phyloP scores from a whole-genome alignment of 176 grass and related monocot species.

The Triticum monococcum region DNA sequence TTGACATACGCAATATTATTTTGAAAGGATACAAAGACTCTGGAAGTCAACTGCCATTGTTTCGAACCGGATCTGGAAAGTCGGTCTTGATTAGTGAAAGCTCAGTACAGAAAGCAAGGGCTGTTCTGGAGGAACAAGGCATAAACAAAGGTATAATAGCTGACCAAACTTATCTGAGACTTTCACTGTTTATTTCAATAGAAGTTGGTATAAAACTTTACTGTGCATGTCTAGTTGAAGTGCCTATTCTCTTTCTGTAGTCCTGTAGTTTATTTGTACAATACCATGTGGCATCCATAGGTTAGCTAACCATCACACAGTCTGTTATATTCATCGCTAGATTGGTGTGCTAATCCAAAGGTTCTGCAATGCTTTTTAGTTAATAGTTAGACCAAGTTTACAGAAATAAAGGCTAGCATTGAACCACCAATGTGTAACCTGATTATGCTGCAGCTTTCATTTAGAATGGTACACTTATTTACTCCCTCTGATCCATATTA shows the following conservation, averaged over 20 bases:
- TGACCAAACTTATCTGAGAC: not conserved
- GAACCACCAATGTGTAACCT: not conserved
- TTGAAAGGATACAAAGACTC: constrained; percentile 32
- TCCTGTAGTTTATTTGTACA: not conserved
- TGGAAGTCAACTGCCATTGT: constrained; percentile 46
- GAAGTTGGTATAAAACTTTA: not conserved
- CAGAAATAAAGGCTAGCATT: not conserved
- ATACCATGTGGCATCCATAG: not conserved
- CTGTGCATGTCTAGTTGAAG: not conserved
- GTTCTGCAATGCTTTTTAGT: not conserved
- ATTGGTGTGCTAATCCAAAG: not conserved
- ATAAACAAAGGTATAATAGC: constrained; percentile 24
- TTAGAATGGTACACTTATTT: not conserved
- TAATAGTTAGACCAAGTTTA: constrained; percentile 1
- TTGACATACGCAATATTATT: constrained; percentile 2
- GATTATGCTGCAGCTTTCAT: constrained; percentile 24
- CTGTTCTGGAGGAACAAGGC: constrained; percentile 54
- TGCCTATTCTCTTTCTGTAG: not conserved
- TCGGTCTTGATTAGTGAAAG: constrained; percentile 49
- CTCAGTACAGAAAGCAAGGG: constrained; percentile 56
- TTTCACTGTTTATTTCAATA: constrained; percentile 3
- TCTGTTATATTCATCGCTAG: not conserved
- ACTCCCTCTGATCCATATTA: no score
- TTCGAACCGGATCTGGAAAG: constrained; percentile 70
- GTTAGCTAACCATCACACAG: constrained; percentile 6